Base-by-base conservation (phyloP, 352 stramenopile species). In the Globisporangium uncinulatum region DNA sequence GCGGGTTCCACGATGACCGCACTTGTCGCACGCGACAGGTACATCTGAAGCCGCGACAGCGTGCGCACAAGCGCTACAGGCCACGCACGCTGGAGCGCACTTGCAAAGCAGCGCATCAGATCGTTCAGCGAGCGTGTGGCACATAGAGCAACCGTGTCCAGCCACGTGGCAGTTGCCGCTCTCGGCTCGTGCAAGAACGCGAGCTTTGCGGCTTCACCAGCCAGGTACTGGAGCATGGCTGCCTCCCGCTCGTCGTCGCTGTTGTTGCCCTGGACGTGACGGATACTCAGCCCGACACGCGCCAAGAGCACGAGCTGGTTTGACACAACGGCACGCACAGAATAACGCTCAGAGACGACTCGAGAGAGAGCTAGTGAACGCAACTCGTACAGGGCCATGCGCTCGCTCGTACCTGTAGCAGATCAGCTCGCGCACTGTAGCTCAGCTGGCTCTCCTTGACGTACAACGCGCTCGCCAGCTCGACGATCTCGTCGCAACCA, bases 241-340 rank as follows among this genome's bases (percentile, higher is more conserved):
- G 45, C 24, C 24, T 29, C 24, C 24, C 24, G n/a, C 7, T 37
- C 20, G 32, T 32, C 32, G 9, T 34, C 55, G 58, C 36, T 67
- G 46, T 11, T 17, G 47, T 3, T 54, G 29, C 21, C 34, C 44
- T 71, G 67, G 5, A 69, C 29, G 0, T 60, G 65, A 21, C 39
- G 61, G 11, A 76, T 55, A 15, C 65, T 62, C 14, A 81, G 57
- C 24, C 71, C 74, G 39, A 81, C 44, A 24, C 67, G 63, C n/a
- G 66, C 71, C 34, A 81, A 59, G 17, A 81, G 56, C 46, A 77
- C 51, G 11, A 79, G 44, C 74, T 83, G 37, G 42, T 41, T 31
- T 1, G n/a, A 19, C 41, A 45, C 7, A 10, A 15, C 59, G 10
- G 20, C 19, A 19, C 47, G 6, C 17, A 47, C 37, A 15, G 7